Conservation (phyloP, 768 basidiomycete genomes). For the Coprinopsis sp. region DNA sequence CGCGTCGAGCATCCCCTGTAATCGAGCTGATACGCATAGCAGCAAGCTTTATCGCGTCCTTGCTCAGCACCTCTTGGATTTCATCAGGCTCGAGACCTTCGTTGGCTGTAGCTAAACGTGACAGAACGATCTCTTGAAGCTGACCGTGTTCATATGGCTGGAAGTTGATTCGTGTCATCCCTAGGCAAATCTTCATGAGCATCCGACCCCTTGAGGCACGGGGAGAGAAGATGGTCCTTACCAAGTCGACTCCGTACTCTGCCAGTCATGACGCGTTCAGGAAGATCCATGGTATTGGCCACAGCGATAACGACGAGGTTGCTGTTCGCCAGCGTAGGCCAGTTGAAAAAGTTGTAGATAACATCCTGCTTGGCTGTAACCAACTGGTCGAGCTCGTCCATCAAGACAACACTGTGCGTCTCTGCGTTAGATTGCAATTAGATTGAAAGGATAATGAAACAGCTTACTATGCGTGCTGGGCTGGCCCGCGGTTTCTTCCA, state of each 20-base stretch:
- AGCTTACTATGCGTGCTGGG: slow-evolving; percentile 82
- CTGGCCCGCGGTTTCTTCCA: slow-evolving; percentile 60
- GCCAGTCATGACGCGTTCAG: slow-evolving; percentile 88
- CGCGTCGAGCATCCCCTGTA: slow-evolving; percentile 90
- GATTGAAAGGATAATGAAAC: background rate
- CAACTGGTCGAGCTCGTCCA: slow-evolving; percentile 98
- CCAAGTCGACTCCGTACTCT: slow-evolving; percentile 90
- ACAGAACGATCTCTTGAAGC: slow-evolving; percentile 81
- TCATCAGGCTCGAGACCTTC: slow-evolving; percentile 45
- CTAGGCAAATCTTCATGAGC: slow-evolving; percentile 31
- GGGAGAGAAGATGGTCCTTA: slow-evolving; percentile 30
- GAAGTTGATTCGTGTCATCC: slow-evolving; percentile 90
- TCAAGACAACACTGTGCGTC: slow-evolving; percentile 75
- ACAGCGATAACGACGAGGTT: slow-evolving; percentile 94
- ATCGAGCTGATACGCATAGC: slow-evolving; percentile 68
- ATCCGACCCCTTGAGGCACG: background rate
- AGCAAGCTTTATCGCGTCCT: slow-evolving; percentile 71
- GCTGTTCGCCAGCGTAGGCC: slow-evolving; percentile 87
- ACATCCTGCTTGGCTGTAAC: slow-evolving; percentile 97
- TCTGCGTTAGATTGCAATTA: slow-evolving; percentile 3
- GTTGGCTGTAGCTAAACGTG: slow-evolving; percentile 61
- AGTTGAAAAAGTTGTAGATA: slow-evolving; percentile 99
- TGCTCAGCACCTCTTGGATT: slow-evolving; percentile 25
- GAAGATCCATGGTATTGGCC: slow-evolving; percentile 97
- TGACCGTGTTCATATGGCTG: slow-evolving; percentile 78